Evolutionary conservation across 208 protist species (phyloP), one percentile per base, ranked within the genome.

Genomic region (Acanthamoeba quina): DNA sequence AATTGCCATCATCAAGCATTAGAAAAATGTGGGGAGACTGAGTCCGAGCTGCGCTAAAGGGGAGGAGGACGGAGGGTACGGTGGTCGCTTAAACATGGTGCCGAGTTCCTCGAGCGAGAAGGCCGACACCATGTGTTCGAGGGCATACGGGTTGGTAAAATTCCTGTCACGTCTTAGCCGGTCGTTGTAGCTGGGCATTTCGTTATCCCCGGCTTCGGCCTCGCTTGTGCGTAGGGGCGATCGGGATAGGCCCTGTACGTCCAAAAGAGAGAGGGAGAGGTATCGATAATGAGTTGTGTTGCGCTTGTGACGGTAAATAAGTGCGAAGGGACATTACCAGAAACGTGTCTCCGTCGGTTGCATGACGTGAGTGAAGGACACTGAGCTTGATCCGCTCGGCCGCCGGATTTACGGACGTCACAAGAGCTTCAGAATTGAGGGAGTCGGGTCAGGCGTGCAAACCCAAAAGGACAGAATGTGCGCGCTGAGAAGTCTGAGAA

Each of bases 341-440:
- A 41, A 90, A 70, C 1, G 41, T 66, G 29, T 90, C 82, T 13
- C 58, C 82, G 47, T 70, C 82, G 41, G 7, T 37, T 9, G 82
- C 58, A 29, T 68, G 58, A 11, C 82, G 44, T 29, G 82, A 31
- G 11, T 34, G 82, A n/a, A 90, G 54, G 13, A 66, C 10, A 52
- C 82, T 90, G 52, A 90, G 58, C 56, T 68, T 62, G 82, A 90
- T 90, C 21, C 82, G 82, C 29, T 90, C 82, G 19, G 82, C 26
- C 19, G 52, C 26, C 31, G 82, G 52, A 34, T 24, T 90, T 6
- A 90, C 82, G 10, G 56, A 70, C 17, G 47, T 66, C 24, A 90
- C 31, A 11, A 90, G 6, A 6, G 82, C 82, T 90, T n/a, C 44
- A 31, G 34, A n/a, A 24, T 49, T 1, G n/a, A 1, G 60, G 26